Base-by-base conservation (phyloP, 208 protist species). In the Phytomonas francai region DNA sequence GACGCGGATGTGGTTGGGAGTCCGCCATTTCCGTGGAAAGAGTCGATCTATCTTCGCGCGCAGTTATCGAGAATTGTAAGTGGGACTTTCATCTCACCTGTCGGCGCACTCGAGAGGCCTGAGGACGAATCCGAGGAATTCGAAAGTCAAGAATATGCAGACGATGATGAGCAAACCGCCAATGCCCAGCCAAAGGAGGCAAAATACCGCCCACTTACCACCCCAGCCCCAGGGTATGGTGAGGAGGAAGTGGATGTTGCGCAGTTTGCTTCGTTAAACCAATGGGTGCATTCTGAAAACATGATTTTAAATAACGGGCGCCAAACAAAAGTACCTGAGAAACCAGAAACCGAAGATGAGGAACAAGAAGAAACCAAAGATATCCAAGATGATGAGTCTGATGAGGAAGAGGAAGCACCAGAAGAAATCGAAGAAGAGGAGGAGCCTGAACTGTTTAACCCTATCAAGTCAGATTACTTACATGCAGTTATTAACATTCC, bases 61-160 rank as follows among this genome's bases (percentile, higher is more conserved):
- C 94, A 98, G 72, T 89, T 98, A 42, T 81, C 93, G 30, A 92
- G 97, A 72, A 98, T 98, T 68, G 77, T 87, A 29, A 91, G 87
- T 67, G 72, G 80, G 42, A 97, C 95, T 25, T 87, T 80, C 60
- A 86, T 98, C 60, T 78, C 84, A 29, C 97, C 97, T 11, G 59
- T 81, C n/a, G 91, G 92, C 0, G 92, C 91, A 11, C 73, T 96
- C 30, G 90, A 90, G 56, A 72, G 92, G 65, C 78, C 89, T 34
- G 92, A 96, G 65, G 86, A 90, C 64, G 73, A 84, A 3, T 83
- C 73, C n/a, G 84, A 91, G n/a, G 85, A 91, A 5, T 84, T 89
- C 27, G 91, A 91, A 39, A 88, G 95, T 9, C 88, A 95, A 54
- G 89, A 94, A 32, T 84, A 91, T 29, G 88, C 88, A 12, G 89